Base-by-base conservation (phyloP, 306 rosid genomes). In the Quercus bicolor region DNA sequence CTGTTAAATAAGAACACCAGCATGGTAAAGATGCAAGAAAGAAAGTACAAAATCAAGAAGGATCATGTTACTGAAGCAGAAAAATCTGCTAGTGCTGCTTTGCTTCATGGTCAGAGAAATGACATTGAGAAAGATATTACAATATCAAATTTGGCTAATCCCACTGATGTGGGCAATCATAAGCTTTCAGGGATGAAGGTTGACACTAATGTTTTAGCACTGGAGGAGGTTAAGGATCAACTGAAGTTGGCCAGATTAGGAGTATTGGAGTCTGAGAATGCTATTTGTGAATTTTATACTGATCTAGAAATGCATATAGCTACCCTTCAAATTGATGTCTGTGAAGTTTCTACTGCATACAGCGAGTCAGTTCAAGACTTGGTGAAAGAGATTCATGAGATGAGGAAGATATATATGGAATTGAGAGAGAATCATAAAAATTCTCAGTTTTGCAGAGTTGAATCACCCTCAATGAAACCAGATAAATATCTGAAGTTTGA, bases 71-170 rank as follows among this genome's bases (percentile, higher is more conserved):
- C 73, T 66, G 82, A 85, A 83, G 86, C 84, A 82, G 88, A 83
- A 75, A 84, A 84, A 76, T 77, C 80, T 75, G 90, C 88, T 54
- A 86, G 76, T 74, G 91, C 88, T 74, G 90, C 89, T 66, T 86
- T 86, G 34, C 70, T 82, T 45, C 83, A 62, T 66, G 77, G 79
- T 77, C 85, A 68, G 33, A 54, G 57, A 56, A 80, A 82, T 73
- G 79, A 53, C 81, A 73, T 31, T 16, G 79, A 52, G n/a, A 70
- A 75, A 59, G 78, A 73, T 34, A 77, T 80, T 74, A 77, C 84
- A 72, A 79, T 74, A 72, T 68, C 73, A 60, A 78, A 80, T 60
- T 69, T 77, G 75, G 87, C 77, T 71, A 26, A 51, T 70, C 89
- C 82, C 34, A 77, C 71, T 52, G 54, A 80, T 75, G 59, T 23